Conservation (phyloP, 441 rosid species). For the Adansonia grandidieri region DNA sequence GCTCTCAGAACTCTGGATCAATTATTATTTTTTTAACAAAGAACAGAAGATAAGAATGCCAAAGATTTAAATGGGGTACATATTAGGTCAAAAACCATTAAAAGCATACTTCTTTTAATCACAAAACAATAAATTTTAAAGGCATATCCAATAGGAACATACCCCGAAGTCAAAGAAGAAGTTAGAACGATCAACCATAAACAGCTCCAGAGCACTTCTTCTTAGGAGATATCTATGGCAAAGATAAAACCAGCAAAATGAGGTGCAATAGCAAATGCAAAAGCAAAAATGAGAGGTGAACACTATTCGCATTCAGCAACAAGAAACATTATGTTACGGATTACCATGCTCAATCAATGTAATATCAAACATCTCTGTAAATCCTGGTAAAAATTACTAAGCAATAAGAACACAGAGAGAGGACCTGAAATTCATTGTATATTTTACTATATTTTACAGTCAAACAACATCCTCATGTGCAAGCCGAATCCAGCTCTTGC, state of each 20-base stretch:
- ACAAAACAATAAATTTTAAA: constrained; percentile 22
- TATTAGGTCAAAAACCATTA: constrained; percentile 24
- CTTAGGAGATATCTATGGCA: constrained; percentile 81
- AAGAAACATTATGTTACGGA: neutral
- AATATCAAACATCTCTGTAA: constrained; percentile 9
- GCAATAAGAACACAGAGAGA: constrained; percentile 15
- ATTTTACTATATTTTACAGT: constrained; percentile 8
- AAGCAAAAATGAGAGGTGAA: neutral
- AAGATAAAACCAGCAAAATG: constrained; percentile 29
- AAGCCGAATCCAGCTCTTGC: constrained; percentile 15
- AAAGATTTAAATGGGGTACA: constrained; percentile 28
- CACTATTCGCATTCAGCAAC: neutral
- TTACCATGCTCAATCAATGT: constrained; percentile 8
- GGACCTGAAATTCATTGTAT: constrained; percentile 8
- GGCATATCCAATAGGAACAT: constrained; percentile 35
- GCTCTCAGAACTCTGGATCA: constrained; percentile 76
- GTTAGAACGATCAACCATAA: constrained; percentile 96
- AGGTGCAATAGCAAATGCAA: constrained; percentile 27
- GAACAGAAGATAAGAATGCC: neutral
- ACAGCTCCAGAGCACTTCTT: constrained; percentile 98
- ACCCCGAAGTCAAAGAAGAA: constrained; percentile 99
- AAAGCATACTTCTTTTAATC: constrained; percentile 18
- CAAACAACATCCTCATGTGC: constrained; percentile 13
- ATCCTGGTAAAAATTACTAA: neutral
- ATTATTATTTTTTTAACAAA: constrained; percentile 19